These are phyloP conservation scores for Zizania latifolia DNA, from an alignment of 176 grass and related monocot genomes.

Conservation along the genomic window DNA sequence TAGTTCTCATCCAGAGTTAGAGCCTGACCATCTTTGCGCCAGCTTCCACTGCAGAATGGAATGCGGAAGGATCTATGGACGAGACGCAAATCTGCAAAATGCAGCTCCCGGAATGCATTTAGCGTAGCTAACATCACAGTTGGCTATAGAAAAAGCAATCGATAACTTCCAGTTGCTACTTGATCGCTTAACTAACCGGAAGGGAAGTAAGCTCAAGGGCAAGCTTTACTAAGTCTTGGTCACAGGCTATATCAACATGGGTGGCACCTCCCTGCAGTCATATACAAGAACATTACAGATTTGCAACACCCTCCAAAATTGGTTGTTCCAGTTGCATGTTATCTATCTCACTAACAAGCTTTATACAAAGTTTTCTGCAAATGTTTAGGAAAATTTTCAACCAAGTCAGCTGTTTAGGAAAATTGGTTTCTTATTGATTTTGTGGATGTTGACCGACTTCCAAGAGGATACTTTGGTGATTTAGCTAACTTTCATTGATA, in stretches of 20 bases:
- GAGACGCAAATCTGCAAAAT: slow-evolving; percentile 88
- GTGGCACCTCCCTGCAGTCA: slow-evolving; percentile 84
- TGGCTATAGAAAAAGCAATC: background rate
- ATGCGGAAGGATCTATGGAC: slow-evolving; percentile 67
- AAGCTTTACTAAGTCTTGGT: slow-evolving; percentile 70
- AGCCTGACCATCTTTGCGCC: slow-evolving; percentile 83
- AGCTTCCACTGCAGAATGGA: slow-evolving; percentile 70
- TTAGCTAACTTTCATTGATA: slow-evolving; percentile 7
- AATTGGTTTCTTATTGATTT: slow-evolving; percentile 17
- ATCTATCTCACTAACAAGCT: background rate
- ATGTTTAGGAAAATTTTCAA: background rate
- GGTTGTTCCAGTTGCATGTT: background rate
- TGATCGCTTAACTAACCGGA: slow-evolving; percentile 47
- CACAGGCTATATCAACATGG: slow-evolving; percentile 96
- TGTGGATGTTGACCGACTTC: background rate
- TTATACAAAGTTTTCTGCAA: background rate
- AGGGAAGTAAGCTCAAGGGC: slow-evolving; percentile 71
- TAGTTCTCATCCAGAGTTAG: background rate
- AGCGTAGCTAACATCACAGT: background rate
- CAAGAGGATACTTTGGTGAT: background rate
- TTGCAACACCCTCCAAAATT: background rate
- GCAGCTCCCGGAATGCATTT: background rate
- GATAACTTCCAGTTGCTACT: background rate
- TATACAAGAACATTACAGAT: slow-evolving; percentile 11
- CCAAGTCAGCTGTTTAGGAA: background rate